Evolutionary conservation across 257 asterid genomes (phyloP), one percentile per base, ranked within the genome.

Genomic region (Coffea eugenioides): DNA sequence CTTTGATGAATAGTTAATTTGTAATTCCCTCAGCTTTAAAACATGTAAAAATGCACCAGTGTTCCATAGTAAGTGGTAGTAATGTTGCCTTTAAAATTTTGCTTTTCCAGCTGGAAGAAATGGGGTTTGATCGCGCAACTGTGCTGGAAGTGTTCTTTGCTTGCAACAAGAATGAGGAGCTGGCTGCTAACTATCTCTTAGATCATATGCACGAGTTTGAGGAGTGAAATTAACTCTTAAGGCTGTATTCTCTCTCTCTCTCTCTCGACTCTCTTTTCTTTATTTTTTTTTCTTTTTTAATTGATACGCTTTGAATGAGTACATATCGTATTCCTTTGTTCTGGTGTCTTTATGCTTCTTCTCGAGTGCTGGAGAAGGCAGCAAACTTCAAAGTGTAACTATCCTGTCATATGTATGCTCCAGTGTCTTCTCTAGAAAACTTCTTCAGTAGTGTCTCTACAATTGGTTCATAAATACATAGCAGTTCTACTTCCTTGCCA

Each of bases 161-260:
- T 10, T 94, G 98, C 94, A 91, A 94, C 97, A 94, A 89, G 92
- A 89, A 94, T 18, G 98, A 94, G 84, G 97, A 91, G 82, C 84
- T 92, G 76, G 97, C 98, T 61, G 98, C 98, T 20, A 94, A 94
- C 84, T 94, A 92, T 84, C 97, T 94, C n/a, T 87, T 94, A 79
- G 98, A 94, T 87, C 97, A 94, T 76, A 88, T 87, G 73, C 93
- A 92, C 36, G 97, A 94, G 88, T 90, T 92, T 75, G 94, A 92
- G 74, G 95, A 91, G 45, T 90, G 90, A 91, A 39, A 39, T 39
- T 39, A 2, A 4, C 43, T 39, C 43, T 39, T 39, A 39, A 39
- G 43, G 43, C 43, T 39, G 43, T 2, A 39, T 39, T 3, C 27
- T 41, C 34, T 31, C 34, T 31, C 27, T 41, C 3, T 34, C 7